phyloP scores from a whole-genome alignment of 108 stramenopile genomes.

The Epithemia pelagica region DNA sequence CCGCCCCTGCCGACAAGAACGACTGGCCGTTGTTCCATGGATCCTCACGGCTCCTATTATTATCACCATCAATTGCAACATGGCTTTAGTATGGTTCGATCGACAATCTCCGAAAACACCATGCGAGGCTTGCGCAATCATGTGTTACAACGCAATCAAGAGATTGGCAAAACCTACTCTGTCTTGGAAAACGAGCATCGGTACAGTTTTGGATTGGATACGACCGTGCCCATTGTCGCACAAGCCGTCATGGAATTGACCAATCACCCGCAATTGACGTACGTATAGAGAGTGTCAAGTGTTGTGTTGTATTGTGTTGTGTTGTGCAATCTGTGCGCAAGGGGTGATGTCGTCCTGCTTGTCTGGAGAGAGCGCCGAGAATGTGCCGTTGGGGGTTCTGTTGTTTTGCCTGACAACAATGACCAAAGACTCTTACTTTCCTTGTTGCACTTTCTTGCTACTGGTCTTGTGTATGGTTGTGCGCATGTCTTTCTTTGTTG shows the following conservation, averaged over 20 bases:
- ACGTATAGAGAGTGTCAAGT: not conserved
- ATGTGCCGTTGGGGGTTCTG: slow-evolving; percentile 20
- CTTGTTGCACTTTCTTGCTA: slow-evolving; percentile 8
- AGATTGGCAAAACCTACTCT: slow-evolving; percentile 11
- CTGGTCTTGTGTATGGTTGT: too few species aligned
- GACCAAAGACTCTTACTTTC: slow-evolving; percentile 25
- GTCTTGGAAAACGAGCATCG: slow-evolving; percentile 47
- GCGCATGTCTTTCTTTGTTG: slow-evolving; percentile 12
- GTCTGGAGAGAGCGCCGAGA: slow-evolving; percentile 24
- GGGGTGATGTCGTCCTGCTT: slow-evolving; percentile 35
- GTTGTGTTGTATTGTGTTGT: not conserved
- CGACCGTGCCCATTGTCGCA: slow-evolving; percentile 1
- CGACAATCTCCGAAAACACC: slow-evolving; percentile 32
- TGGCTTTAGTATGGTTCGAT: slow-evolving; percentile 42
- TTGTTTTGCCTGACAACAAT: slow-evolving; percentile 18
- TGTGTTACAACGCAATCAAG: slow-evolving; percentile 28
- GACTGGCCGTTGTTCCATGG: slow-evolving; percentile 1
- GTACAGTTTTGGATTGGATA: slow-evolving; percentile 31
- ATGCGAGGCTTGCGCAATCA: slow-evolving; percentile 29
- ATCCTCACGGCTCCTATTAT: slow-evolving; percentile 1
- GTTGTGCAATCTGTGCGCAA: not conserved
- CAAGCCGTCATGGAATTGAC: slow-evolving; percentile 26
- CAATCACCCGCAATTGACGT: slow-evolving; percentile 19
- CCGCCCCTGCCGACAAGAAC: slow-evolving; percentile 14
- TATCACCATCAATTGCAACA: slow-evolving; percentile 36